These are phyloP conservation scores for Trapa bicornis DNA, from an alignment of 345 rosid genomes.

Conservation along the genomic window DNA sequence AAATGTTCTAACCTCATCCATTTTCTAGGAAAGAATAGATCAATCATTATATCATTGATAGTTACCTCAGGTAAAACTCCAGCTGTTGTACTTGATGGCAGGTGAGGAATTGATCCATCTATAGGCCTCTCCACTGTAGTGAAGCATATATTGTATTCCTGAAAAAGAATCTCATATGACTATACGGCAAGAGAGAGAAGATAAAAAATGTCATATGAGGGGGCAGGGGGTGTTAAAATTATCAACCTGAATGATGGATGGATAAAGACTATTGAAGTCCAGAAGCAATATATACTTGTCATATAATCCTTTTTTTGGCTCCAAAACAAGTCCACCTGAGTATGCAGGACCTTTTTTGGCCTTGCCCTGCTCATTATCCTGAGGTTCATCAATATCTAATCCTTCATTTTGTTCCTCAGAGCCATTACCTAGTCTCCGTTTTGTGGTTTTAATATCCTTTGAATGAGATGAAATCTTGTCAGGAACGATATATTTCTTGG, in stretches of 20 bases:
- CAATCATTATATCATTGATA: not conserved
- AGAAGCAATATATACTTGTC: constrained; percentile 89
- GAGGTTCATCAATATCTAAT: constrained; percentile 23
- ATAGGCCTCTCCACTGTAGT: constrained; percentile 77
- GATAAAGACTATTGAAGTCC: constrained; percentile 97
- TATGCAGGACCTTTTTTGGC: constrained; percentile 85
- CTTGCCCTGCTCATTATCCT: constrained; percentile 32
- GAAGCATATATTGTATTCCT: constrained; percentile 96
- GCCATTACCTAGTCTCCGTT: constrained; percentile 41
- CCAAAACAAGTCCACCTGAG: constrained; percentile 93
- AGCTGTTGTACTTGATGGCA: constrained; percentile 57
- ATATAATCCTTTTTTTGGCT: constrained; percentile 90
- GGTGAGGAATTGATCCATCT: constrained; percentile 58
- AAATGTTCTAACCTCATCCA: not conserved
- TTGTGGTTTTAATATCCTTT: constrained; percentile 44
- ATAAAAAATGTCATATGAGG: not conserved
- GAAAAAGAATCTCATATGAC: constrained; percentile 15
- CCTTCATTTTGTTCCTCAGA: constrained; percentile 37
- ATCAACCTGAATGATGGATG: constrained; percentile 94
- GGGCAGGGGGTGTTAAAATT: not conserved
- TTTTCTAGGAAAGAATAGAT: not conserved
- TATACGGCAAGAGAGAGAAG: not conserved
- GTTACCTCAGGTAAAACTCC: constrained; percentile 92
- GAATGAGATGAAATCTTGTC: constrained; percentile 53
- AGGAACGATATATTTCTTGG: constrained; percentile 84